Base-by-base conservation (phyloP, 495 filamentous ascomycete species). In the Hypoxylon fragiforme region DNA sequence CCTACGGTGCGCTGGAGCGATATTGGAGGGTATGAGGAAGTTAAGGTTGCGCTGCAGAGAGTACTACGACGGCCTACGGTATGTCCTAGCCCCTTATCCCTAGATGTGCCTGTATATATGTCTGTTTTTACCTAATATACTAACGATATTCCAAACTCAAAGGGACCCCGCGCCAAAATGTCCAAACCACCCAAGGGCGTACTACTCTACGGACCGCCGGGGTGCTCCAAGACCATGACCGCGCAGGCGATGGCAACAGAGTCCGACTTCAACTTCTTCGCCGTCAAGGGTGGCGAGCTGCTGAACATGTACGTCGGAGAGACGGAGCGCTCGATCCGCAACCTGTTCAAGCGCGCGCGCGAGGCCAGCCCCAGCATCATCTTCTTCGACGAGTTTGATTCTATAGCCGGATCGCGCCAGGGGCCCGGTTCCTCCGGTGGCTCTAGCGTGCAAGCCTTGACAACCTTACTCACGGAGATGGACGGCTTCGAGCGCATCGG, bases 321-420 rank as follows among this genome's bases (percentile, higher is more conserved):
- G 71, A 92, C 91, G 4, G 94, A 98, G 73, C 85, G 92, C 7
- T 85, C 87, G 19, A 77, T 98, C 35, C 82, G 94, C 40, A 89
- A 94, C 38, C 81, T 97, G 7, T 98, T 98, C 70, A 80, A 85
- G 42, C 90, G 91, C 57, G 94, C 94, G 2, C 79, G 90, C 35
- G 85, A 88, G 31, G 94, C 92, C 18, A 84, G 85, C 44, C 94
- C 94, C 3, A 90, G 88, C 67, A 92, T 98, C 66, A 91, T 98
- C 51, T 98, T 98, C 76, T 97, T 98, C 64, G 94, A 98, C 69
- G 94, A 98, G 69, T 95, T 98, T 62, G 94, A 98, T 73, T 85
- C 91, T 3, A 91, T 98, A 50, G 91, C 85, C n/a, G 83, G 85
- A 7, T 82, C 84, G 53, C 81, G 91, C 16, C 78, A 83, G 26